These are phyloP conservation scores for Erysimum cheiranthoides DNA, from an alignment of 345 rosid genomes.

Conservation along the genomic window DNA sequence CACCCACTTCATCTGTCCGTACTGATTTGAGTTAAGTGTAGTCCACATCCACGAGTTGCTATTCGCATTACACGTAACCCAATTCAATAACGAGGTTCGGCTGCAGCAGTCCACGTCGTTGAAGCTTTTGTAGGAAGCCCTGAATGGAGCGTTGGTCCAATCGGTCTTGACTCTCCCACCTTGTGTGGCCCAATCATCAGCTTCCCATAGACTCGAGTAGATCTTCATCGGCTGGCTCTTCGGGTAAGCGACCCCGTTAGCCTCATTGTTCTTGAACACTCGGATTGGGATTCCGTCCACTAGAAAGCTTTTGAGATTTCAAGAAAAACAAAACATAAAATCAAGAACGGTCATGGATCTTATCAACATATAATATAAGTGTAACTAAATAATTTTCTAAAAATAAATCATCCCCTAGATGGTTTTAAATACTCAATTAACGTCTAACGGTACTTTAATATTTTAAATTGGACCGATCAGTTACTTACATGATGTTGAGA, in stretches of 20 bases:
- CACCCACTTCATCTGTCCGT: constrained; percentile 57
- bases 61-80: constrained; percentile 49
- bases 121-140: constrained; percentile 64
- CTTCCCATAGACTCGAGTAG: constrained; percentile 71
- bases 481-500: constrained; percentile 59
- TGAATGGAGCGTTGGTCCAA: constrained; percentile 70
- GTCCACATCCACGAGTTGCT: constrained; percentile 54
- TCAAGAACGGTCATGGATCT: constrained; percentile 17
- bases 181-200: constrained; percentile 77
- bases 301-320: constrained; percentile 50
- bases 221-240: constrained; percentile 68
- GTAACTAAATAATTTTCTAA: no score
- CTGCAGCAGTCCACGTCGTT: constrained; percentile 53
- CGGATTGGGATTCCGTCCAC: constrained; percentile 74
- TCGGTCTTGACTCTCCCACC: constrained; percentile 67
- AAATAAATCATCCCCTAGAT: background rate
- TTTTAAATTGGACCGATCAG: background rate
- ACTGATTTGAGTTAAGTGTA: constrained; percentile 42
- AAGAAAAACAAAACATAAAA: background rate
- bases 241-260: constrained; percentile 64
- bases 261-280: constrained; percentile 78
- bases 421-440: no score
- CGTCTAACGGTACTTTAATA: background rate
- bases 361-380: no score
- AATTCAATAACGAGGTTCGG: constrained; percentile 39